A percentile compares a stretch with the other conserved stretches of the same genome.
Evolutionary conservation across 2,329 filamentous ascomycete genomes (phyloP).

Genomic region (Triangularia verruculosa): DNA sequence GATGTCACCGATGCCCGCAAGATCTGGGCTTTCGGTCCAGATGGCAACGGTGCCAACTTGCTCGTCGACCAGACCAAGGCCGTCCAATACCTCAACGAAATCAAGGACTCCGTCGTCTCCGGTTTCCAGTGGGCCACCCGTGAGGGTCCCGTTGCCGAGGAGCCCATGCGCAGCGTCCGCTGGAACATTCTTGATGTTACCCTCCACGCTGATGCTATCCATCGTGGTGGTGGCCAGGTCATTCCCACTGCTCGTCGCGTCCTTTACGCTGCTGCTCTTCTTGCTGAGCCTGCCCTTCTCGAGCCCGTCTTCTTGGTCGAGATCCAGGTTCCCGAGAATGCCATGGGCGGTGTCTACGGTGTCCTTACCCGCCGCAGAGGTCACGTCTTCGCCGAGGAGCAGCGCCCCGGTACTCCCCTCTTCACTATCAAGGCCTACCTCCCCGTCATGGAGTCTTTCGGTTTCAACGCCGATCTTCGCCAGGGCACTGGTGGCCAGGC

Average conservation of each 20-base stretch:
- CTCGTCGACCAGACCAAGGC: slow-evolving; percentile 99
- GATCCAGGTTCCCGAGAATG: slow-evolving; percentile 96
- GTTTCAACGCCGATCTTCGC: slow-evolving; percentile 97
- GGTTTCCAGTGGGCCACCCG: slow-evolving; percentile 99
- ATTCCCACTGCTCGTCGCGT: slow-evolving; percentile 98
- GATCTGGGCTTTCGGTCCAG: slow-evolving; percentile 99
- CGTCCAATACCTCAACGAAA: slow-evolving; percentile 99
- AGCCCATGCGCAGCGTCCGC: slow-evolving; percentile 94
- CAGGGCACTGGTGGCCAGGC: slow-evolving; percentile 92
- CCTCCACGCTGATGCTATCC: slow-evolving; percentile 98
- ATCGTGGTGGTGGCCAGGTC: slow-evolving; percentile 98
- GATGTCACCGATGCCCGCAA: slow-evolving; percentile 99
- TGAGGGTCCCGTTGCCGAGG: slow-evolving; percentile 96
- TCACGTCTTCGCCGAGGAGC: slow-evolving; percentile 98
- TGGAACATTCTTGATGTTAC: slow-evolving; percentile 99
- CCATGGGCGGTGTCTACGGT: slow-evolving; percentile 99
- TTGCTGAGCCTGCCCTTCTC: slow-evolving; percentile 86
- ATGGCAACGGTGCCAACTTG: slow-evolving; percentile 97
- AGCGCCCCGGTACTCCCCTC: slow-evolving; percentile 96
- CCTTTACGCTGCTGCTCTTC: slow-evolving; percentile 86
- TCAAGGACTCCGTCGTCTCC: slow-evolving; percentile 99
- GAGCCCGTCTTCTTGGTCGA: slow-evolving; percentile 99
- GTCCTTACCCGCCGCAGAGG: slow-evolving; percentile 96
- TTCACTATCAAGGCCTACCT: slow-evolving; percentile 75
- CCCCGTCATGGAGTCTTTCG: slow-evolving; percentile 47